These are phyloP conservation scores for Mimosa bimucronata DNA, from an alignment of 306 rosid species.

Conservation along the genomic window DNA sequence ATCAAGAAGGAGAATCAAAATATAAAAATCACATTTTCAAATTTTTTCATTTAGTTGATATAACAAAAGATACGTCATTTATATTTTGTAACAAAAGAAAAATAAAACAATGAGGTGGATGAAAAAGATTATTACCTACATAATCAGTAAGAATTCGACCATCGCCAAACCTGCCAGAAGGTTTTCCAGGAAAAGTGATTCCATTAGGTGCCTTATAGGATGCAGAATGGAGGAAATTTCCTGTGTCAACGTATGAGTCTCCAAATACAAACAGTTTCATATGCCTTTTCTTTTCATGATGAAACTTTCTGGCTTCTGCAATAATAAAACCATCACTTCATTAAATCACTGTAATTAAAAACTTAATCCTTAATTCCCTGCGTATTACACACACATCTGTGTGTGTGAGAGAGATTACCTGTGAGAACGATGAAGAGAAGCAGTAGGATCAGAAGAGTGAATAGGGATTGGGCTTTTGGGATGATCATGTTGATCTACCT, in stretches of 20 bases:
- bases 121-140: conserved; percentile 39
- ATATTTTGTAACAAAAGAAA: background rate
- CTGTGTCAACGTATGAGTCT: conserved; percentile 15
- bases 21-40: background rate
- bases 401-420: conserved; percentile 1
- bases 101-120: background rate
- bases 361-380: background rate
- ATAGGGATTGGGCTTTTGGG: background rate
- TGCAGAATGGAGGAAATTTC: conserved; percentile 40
- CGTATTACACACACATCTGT: background rate
- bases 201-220: conserved; percentile 56
- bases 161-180: conserved; percentile 59
- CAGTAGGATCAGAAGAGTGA: background rate
- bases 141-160: conserved; percentile 64
- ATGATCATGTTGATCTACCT: background rate
- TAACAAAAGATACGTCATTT: no score
- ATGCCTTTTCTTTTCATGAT: conserved; percentile 23
- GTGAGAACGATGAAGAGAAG: background rate
- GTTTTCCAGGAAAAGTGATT: conserved; percentile 56
- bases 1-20: background rate
- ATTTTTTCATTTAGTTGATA: background rate
- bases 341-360: background rate
- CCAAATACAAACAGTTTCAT: conserved; percentile 24
- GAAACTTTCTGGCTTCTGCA: background rate
- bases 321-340: background rate